Evolutionary conservation across 768 basidiomycete species (phyloP), one percentile per base, ranked within the genome.

Genomic region (Collybia sordida): DNA sequence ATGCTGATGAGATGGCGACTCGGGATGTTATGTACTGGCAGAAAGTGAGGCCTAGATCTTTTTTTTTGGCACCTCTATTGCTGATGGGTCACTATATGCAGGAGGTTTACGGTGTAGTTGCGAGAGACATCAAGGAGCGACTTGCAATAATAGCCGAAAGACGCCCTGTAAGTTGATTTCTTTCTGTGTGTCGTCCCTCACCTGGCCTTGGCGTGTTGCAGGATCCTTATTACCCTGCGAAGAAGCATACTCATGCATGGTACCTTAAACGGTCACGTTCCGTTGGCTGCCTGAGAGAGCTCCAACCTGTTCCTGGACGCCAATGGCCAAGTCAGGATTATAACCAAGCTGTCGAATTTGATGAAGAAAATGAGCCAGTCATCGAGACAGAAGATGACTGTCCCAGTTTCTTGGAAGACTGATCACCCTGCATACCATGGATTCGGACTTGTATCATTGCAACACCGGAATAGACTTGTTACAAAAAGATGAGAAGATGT

Each of bases 191-290:
- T 12, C 31, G 27, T 31, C 9, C 28, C 15, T 21, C 22, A 21
- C n/a, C n/a, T 45, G 22, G 38, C 15, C 27, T 24, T 39, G 45
- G 39, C 21, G 18, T 39, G 31, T 28, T 42, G 31, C 44, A 74
- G 74, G 74, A 74, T 48, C 70, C 73, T 2, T 73, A 66, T 46
- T 58, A 56, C 39, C 72, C 72, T 5, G 63, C 61, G 1, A 54
- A 61, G 47, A 66, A 69, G 49, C 72, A 74, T 50, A 57, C 64
- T 45, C 58, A 67, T 25, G 69, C 56, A 15, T 75, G 73, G 74
- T 65, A 67, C 54, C 65, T 73, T 44, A 75, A 73, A 51, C 66
- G 67, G 22, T 71, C 72, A 5, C 69, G 72, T 34, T 73, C 72
- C 23, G 54, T 70, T 25, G 61, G 62, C 3, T 68, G 63, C 46